Base-by-base conservation (phyloP, 108 stramenopile species). In the Fragilariopsis cylindrus region DNA sequence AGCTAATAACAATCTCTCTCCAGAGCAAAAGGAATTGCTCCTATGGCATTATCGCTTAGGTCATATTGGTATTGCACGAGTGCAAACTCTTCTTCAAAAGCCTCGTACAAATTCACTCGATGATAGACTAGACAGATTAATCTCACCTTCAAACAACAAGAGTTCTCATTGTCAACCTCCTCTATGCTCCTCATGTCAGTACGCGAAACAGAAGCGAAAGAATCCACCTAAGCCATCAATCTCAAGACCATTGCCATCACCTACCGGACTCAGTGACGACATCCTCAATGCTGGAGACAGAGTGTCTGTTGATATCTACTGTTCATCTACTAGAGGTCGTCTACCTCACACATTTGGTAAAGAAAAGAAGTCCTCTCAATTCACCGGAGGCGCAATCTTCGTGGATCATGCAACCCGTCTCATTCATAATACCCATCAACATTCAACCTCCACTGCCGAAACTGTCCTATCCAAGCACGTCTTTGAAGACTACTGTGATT, bases 11-110 rank as follows among this genome's bases (percentile, higher is more conserved):
- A 90, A 90, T 60, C 53, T 91, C 0, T 65, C 74, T 1, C 42
- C 65, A 0, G 76, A 75, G 12, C 75, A 89, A 52, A 84, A 83
- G 41, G 83, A 82, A n/a, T 63, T 87, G 7, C 74, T 82, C 1
- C 63, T 71, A 1, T 80, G 74, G 77, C 82, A 83, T 50, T 52
- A 75, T 0, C 54, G 60, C 0, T 60, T 83, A 5, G 82, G 75
- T 7, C 79, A 82, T 65, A 9, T 30, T 16, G n/a, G 70, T 8
- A 64, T 82, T 0, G 7, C 15, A 0, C 46, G 1, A 21, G 21
- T 1, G 1, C 21, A 21, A 21, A 1, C 21, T 1, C 21, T 21
- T 21, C 21, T 21, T 21, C 21, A 21, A 1, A 21, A 21, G 1
- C 21, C 21, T 0, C 55, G 21, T 0, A 21, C 21, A 0, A 21